Conservation (phyloP, 192 early-diverging fungal genomes). For the Linnemannia elongata region DNA sequence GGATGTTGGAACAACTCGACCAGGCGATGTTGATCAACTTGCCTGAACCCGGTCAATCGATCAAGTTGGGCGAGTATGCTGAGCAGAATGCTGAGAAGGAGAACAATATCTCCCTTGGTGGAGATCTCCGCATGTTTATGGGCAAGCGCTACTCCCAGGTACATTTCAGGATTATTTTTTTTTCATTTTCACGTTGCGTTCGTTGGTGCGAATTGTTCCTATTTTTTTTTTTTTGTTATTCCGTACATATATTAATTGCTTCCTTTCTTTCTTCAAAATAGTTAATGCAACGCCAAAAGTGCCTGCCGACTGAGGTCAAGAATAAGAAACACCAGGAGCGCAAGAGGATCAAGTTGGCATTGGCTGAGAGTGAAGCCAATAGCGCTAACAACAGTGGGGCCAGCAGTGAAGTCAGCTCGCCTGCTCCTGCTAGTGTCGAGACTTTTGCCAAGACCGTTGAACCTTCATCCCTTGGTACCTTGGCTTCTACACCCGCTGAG, state of each 20-base stretch:
- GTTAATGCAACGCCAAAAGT: slow-evolving; percentile 54
- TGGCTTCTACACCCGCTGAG: neutral
- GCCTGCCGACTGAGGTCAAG: slow-evolving; percentile 48
- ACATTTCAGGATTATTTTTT: neutral
- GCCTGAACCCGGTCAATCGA: slow-evolving; percentile 28
- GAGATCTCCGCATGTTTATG: slow-evolving; percentile 56
- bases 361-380: slow-evolving; percentile 17
- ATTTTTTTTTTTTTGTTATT: too few species aligned
- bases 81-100: slow-evolving; percentile 36
- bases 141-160: slow-evolving; percentile 49
- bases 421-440: neutral
- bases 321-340: slow-evolving; percentile 38
- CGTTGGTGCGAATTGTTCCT: neutral
- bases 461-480: neutral
- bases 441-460: neutral
- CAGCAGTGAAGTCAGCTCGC: slow-evolving; percentile 34
- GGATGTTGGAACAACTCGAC: slow-evolving; percentile 56
- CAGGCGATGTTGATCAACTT: slow-evolving; percentile 40
- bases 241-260: neutral
- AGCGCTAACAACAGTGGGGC: slow-evolving; percentile 13
- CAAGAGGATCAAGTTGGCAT: slow-evolving; percentile 32
- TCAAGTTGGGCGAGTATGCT: slow-evolving; percentile 39
- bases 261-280: slow-evolving; percentile 7
- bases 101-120: slow-evolving; percentile 52
- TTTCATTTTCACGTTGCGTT: too few species aligned